Evolutionary conservation across 2,329 filamentous ascomycete species (phyloP).

Genomic region (Xylaria sp.): DNA sequence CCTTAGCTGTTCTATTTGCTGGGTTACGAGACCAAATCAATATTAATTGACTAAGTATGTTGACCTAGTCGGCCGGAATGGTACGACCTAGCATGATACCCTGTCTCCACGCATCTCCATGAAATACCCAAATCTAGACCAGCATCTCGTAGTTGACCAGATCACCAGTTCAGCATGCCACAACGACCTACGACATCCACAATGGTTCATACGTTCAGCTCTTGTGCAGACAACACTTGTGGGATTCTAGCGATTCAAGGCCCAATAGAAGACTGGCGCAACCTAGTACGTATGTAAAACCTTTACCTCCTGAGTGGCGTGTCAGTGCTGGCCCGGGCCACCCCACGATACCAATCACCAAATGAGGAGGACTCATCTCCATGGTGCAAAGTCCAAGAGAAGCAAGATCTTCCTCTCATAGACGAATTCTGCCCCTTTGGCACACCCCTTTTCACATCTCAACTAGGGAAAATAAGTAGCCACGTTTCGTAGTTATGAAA

Average conservation of each 20-base stretch:
- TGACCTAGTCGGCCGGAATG: not conserved
- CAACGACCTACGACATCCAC: not conserved
- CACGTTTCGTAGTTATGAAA: not conserved
- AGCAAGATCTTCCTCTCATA: slow-evolving; percentile 4
- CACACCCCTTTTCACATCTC: not conserved
- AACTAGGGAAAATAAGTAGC: not conserved
- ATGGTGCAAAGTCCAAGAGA: not conserved
- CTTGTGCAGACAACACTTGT: not conserved
- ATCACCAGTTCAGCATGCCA: slow-evolving; percentile 3
- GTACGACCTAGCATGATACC: not conserved
- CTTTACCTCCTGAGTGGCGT: slow-evolving; percentile 18
- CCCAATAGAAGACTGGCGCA: not conserved
- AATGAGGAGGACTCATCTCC: not conserved
- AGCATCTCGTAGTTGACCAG: not conserved
- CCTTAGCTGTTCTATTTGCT: not conserved
- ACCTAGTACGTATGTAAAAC: not conserved
- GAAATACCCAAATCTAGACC: not conserved
- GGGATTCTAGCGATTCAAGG: not conserved
- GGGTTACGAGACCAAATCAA: not conserved
- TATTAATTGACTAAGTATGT: not conserved
- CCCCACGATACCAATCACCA: slow-evolving; percentile 1
- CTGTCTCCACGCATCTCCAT: not conserved
- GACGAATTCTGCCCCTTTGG: not conserved
- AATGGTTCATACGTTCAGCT: not conserved
- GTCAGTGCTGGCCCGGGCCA: slow-evolving; percentile 11